Conservation (phyloP, 1,284 basidiomycete genomes). For the Sporisorium scitamineum region DNA sequence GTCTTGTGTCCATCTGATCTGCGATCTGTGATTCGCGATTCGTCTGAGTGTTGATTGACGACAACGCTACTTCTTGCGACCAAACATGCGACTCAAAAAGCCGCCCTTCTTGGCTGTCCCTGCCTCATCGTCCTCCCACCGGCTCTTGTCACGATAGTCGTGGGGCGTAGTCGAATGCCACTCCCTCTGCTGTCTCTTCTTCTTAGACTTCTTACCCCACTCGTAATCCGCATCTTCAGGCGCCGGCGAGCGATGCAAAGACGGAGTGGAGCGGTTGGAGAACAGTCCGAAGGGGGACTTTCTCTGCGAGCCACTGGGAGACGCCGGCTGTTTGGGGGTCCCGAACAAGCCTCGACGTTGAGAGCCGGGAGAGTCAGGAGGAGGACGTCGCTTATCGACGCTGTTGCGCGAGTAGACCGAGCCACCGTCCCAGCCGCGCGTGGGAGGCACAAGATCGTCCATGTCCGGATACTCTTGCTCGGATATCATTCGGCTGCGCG, state of each 20-base stretch:
- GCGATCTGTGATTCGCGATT: too few relatives aligned
- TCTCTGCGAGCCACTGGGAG: conserved; percentile 3
- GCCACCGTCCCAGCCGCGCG: conserved; percentile 20
- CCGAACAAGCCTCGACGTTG: conserved; percentile 18
- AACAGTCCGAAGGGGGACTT: conserved; percentile 23
- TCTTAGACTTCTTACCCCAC: conserved; percentile 22
- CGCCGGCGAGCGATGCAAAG: conserved; percentile 28
- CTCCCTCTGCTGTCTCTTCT: conserved; percentile 19
- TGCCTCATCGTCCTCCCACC: conserved; percentile 13
- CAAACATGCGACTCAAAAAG: conserved; percentile 43
- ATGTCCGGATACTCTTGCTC: conserved; percentile 32
- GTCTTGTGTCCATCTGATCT: background rate
- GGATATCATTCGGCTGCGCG: conserved; percentile 16
- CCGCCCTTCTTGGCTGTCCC: conserved; percentile 16
- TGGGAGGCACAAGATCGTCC: conserved; percentile 41
- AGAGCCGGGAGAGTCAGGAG: background rate
- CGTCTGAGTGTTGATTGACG: background rate
- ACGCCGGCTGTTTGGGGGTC: background rate
- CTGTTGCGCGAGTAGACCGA: conserved; percentile 24
- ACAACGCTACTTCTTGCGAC: conserved; percentile 20
- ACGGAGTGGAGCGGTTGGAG: conserved; percentile 36
- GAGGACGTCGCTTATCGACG: conserved; percentile 12
- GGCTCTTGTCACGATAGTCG: conserved; percentile 11
- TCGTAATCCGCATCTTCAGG: conserved; percentile 47
- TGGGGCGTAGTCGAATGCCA: conserved; percentile 36